A percentile compares a stretch with the other conserved stretches of the same genome.
phyloP scores from a whole-genome alignment of 345 rosid species.

The Tarenaya hassleriana region DNA sequence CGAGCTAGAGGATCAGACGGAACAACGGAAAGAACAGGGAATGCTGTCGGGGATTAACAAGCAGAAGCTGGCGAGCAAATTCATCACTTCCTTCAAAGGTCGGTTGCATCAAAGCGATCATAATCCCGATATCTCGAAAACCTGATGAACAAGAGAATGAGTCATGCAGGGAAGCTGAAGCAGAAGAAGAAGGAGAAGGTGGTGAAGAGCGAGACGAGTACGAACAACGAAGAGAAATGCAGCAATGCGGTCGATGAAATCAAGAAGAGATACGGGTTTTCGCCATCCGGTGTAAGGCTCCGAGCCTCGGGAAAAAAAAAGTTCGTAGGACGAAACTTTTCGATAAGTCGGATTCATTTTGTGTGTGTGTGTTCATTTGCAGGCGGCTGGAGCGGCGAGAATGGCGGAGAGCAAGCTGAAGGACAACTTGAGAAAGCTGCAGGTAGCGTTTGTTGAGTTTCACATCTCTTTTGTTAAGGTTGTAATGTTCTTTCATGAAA shows the following conservation, averaged over 20 bases:
- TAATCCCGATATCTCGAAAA: too few relatives aligned
- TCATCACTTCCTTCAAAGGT: slow-evolving; percentile 68
- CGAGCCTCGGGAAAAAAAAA: neutral
- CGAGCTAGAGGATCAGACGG: slow-evolving; percentile 45
- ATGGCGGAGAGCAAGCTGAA: slow-evolving; percentile 83
- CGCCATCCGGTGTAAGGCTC: slow-evolving; percentile 53
- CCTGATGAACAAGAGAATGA: neutral
- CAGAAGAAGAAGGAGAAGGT: slow-evolving; percentile 64
- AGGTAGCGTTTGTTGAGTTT: slow-evolving; percentile 55
- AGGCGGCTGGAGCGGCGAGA: slow-evolving; percentile 70
- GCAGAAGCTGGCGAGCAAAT: slow-evolving; percentile 61
- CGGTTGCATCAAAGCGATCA: too few relatives aligned
- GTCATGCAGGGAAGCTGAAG: slow-evolving; percentile 56
- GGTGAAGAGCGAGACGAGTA: slow-evolving; percentile 53
- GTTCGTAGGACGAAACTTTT: too few relatives aligned
- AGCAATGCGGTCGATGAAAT: slow-evolving; percentile 61
- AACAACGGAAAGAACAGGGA: slow-evolving; percentile 63
- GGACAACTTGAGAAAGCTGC: slow-evolving; percentile 61
- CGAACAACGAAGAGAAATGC: slow-evolving; percentile 45
- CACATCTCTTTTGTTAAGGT: too few relatives aligned
- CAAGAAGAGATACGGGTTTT: slow-evolving; percentile 84
- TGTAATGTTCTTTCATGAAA: too few relatives aligned
- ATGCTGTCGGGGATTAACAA: slow-evolving; percentile 55
- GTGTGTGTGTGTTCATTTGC: slow-evolving; percentile 13
- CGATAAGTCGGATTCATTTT: too few relatives aligned